Conservation (phyloP, 176 grass and related monocot species). For the Carex myosuroides region DNA sequence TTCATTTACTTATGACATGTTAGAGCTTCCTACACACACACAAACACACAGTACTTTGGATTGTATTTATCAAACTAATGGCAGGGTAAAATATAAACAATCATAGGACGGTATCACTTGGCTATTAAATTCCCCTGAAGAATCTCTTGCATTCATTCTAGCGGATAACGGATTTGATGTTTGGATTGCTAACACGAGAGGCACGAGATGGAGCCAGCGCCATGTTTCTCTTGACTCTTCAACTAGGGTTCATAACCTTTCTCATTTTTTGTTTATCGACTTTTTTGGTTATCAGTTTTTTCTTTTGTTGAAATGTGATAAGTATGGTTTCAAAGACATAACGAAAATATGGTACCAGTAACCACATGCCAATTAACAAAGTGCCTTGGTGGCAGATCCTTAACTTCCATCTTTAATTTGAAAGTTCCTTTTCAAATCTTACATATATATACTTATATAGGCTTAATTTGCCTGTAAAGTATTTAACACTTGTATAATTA, state of each 20-base stretch:
- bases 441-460: not conserved
- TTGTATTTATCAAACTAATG: not conserved
- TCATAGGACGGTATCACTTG: conserved; percentile 70
- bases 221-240: conserved; percentile 47
- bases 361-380: not conserved
- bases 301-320: not conserved
- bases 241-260: conserved; percentile 22
- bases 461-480: not conserved
- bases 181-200: conserved; percentile 70
- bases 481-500: not conserved
- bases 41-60: not conserved
- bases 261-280: not conserved
- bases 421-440: not conserved
- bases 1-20: not conserved
- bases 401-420: not conserved
- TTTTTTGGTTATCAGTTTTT: not conserved
- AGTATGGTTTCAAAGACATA: not conserved
- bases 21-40: not conserved
- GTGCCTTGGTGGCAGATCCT: not conserved
- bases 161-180: conserved; percentile 71
- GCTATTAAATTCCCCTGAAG: conserved; percentile 51
- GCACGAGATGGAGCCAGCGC: conserved; percentile 53
- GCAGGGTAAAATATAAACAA: not conserved
- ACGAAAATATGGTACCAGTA: not conserved
- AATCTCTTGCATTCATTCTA: conserved; percentile 67